Percentiles rank a stretch among this genome's conserved stretches.
phyloP scores from a whole-genome alignment of 169 alveolate genomes.

The Condylostoma magnum region DNA sequence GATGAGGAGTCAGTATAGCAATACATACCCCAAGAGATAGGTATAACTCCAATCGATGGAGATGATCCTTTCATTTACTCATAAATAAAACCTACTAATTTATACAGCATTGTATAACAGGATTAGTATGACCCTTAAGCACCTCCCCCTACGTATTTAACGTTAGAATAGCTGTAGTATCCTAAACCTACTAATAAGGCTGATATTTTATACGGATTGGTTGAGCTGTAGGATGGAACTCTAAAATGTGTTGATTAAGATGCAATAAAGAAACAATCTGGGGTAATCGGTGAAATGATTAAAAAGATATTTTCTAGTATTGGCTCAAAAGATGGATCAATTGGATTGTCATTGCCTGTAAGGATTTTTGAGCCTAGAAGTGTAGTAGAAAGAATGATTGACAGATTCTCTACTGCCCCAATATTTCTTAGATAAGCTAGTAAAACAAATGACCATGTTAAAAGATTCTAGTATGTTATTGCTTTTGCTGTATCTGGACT shows the following conservation, averaged over 20 bases:
- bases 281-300: constrained; percentile 59
- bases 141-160: constrained; percentile 30
- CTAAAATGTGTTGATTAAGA: constrained; percentile 21
- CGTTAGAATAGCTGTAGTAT: background rate
- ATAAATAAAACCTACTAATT: background rate
- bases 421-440: constrained; percentile 56
- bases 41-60: constrained; percentile 27
- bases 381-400: constrained; percentile 70
- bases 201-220: constrained; percentile 27
- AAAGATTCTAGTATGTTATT: constrained; percentile 70
- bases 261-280: constrained; percentile 45
- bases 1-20: background rate
- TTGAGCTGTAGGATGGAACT: constrained; percentile 17
- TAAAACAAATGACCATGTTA: constrained; percentile 32
- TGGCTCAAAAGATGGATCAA: constrained; percentile 59
- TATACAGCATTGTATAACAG: background rate
- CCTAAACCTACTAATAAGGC: background rate
- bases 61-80: background rate
- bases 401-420: constrained; percentile 75
- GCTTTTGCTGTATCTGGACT: constrained; percentile 68
- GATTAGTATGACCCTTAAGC: background rate
- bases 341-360: constrained; percentile 74
- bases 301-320: constrained; percentile 46
- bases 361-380: constrained; percentile 79
- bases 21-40: background rate